These are phyloP conservation scores for Ceratocystis papillata DNA, from an alignment of 2,329 filamentous ascomycete species.

Conservation along the genomic window DNA sequence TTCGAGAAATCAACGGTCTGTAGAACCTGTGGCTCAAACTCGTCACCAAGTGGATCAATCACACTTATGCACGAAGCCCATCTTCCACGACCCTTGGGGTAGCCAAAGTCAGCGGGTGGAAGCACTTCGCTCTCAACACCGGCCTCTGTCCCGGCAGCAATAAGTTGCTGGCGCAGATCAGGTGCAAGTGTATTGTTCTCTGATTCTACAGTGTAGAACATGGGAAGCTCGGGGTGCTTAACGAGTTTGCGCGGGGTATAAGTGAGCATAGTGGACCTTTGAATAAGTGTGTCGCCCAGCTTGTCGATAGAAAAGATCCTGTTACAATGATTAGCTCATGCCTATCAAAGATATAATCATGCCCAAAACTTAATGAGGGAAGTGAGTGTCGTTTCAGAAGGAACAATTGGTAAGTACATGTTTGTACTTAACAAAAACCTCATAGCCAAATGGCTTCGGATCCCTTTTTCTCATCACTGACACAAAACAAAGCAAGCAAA, in stretches of 20 bases:
- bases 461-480: slow-evolving; percentile 55
- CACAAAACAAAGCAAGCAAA: slow-evolving; percentile 28
- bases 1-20: slow-evolving; percentile 72
- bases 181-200: slow-evolving; percentile 85
- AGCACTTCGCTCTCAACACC: slow-evolving; percentile 63
- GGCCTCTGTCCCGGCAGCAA: slow-evolving; percentile 58
- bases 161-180: slow-evolving; percentile 61
- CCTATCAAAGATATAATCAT: slow-evolving; percentile 19
- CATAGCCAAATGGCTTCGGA: slow-evolving; percentile 46
- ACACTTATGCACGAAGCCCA: slow-evolving; percentile 96
- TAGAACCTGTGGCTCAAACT: slow-evolving; percentile 51
- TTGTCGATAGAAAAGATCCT: slow-evolving; percentile 89
- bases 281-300: slow-evolving; percentile 71
- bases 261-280: slow-evolving; percentile 72
- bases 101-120: slow-evolving; percentile 75
- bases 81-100: slow-evolving; percentile 68
- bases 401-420: slow-evolving; percentile 77
- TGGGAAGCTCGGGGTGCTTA: slow-evolving; percentile 73
- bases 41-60: slow-evolving; percentile 53
- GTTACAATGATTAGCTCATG: slow-evolving; percentile 30
- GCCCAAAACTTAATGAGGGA: slow-evolving; percentile 27
- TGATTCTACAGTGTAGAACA: slow-evolving; percentile 89
- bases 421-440: slow-evolving; percentile 40
- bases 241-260: slow-evolving; percentile 85
- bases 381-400: slow-evolving; percentile 59